Base-by-base conservation (phyloP, 2,329 filamentous ascomycete species). In the Penicillium sp. region DNA sequence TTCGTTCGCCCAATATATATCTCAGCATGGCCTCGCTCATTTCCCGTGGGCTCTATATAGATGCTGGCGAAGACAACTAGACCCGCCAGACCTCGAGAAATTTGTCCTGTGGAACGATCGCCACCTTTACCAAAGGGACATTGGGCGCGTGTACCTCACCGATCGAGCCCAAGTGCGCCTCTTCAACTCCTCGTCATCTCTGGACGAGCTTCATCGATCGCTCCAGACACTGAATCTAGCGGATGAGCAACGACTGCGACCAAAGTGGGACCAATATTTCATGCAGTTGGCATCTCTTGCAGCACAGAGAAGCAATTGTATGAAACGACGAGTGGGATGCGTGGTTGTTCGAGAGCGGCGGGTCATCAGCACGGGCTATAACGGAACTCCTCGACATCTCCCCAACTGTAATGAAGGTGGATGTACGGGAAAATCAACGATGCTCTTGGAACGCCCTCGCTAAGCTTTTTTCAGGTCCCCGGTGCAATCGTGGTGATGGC, bases 211-310 rank as follows among this genome's bases (percentile, higher is more conserved):
- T 6, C 87, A 92, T 72, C 80, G 83, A 3, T 88, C 90, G 9
- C 84, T 99, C 1, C 82, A 84, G 49, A 83, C 85, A 47, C 83
- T 97, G 8, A 85, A 96, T 72, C 84, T 99, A 26, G 83, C 89
- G 1, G 88, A 95, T 69, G 84, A 88, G 33, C 85, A 90, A 66
- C 88, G 95, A 2, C 82, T 99, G 35, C 87, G 95, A 1, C 95
- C 95, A 1, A 88, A 86, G 49, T 99, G 95, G 95, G 95, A 99
- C 76, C 88, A 90, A 68, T 99, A 99, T 79, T 99, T 99, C 72
- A 99, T 99, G 95, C 87, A 91, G 42, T 82, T 99, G n/a, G 93
- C 95, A 5, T 92, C 90, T 33, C 85, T 99, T 48, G 95, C 95
- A 8, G 91, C 93, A 0, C 89, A 92, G 66, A 85, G 95, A 62